phyloP scores from a whole-genome alignment of 2,329 filamentous ascomycete genomes.

The Sordariomycetes sp. region DNA sequence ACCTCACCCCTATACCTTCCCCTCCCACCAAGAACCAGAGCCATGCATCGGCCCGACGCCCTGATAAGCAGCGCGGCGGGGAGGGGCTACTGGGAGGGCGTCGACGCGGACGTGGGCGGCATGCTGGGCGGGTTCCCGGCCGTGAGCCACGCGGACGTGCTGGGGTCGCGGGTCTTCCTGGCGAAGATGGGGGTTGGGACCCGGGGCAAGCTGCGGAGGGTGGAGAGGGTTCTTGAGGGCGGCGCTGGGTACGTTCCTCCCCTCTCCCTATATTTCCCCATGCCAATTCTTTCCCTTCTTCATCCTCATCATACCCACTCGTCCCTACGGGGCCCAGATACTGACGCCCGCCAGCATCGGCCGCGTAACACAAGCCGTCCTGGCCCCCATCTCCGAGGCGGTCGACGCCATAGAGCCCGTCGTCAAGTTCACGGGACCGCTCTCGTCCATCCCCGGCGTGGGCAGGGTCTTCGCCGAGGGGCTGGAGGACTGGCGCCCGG shows the following conservation, averaged over 20 bases:
- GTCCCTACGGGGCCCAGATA: background rate
- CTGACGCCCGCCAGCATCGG: conserved; percentile 51
- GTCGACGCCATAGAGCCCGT: conserved; percentile 85
- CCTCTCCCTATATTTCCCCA: background rate
- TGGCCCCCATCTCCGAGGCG: conserved; percentile 56
- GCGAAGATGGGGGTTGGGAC: conserved; percentile 46
- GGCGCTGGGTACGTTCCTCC: conserved; percentile 22
- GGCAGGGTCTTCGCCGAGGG: conserved; percentile 59
- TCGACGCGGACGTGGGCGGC: conserved; percentile 44
- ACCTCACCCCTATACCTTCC: too few species aligned
- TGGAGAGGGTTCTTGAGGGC: conserved; percentile 22
- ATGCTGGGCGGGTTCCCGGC: conserved; percentile 64
- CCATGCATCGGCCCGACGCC: too few species aligned
- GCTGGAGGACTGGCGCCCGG: conserved; percentile 57
- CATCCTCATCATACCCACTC: background rate
- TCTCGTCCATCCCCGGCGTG: conserved; percentile 47
- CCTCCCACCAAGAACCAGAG: too few species aligned
- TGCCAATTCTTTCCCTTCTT: background rate
- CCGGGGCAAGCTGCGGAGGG: conserved; percentile 15
- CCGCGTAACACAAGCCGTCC: conserved; percentile 65
- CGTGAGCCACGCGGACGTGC: conserved; percentile 55
- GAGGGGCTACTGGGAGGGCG: conserved; percentile 34
- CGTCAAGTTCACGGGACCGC: conserved; percentile 60
- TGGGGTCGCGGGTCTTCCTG: conserved; percentile 59
- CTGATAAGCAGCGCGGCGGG: conserved; percentile 15